Percentiles rank a stretch among this genome's conserved stretches.
Conservation (phyloP, 2,329 filamentous ascomycete species). For the Trichoderma sp. region DNA sequence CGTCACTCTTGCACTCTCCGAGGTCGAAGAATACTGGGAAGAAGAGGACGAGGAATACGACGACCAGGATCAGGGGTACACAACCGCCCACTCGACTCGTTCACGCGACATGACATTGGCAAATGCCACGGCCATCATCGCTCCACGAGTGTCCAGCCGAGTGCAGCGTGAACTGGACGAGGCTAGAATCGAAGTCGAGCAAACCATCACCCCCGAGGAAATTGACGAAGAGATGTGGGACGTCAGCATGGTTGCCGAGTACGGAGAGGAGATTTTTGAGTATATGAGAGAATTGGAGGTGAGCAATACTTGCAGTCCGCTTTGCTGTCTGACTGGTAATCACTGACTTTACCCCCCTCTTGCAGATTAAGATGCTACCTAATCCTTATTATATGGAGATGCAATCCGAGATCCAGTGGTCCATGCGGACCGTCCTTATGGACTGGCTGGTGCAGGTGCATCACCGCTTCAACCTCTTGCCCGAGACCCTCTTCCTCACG, state of each 20-base stretch:
- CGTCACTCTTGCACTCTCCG: slow-evolving; percentile 39
- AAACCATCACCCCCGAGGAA: slow-evolving; percentile 70
- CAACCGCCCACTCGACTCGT: slow-evolving; percentile 73
- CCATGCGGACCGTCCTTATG: slow-evolving; percentile 95
- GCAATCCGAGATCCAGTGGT: slow-evolving; percentile 98
- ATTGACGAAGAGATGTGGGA: slow-evolving; percentile 89
- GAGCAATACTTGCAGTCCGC: slow-evolving; percentile 35
- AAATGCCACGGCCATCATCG: slow-evolving; percentile 62
- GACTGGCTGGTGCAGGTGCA: slow-evolving; percentile 99
- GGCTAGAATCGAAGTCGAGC: slow-evolving; percentile 67
- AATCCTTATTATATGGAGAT: slow-evolving; percentile 95
- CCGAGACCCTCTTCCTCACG: slow-evolving; percentile 91
- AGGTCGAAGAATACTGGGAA: slow-evolving; percentile 73
- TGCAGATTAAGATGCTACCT: slow-evolving; percentile 75
- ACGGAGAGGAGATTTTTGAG: slow-evolving; percentile 90
- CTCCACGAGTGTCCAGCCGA: slow-evolving; percentile 70
- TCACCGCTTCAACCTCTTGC: slow-evolving; percentile 83
- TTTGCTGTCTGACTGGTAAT: background rate
- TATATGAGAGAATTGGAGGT: slow-evolving; percentile 93
- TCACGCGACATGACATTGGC: slow-evolving; percentile 65
- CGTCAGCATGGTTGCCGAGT: slow-evolving; percentile 96
- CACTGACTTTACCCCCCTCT: background rate
- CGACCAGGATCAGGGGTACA: slow-evolving; percentile 67
- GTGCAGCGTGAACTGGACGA: slow-evolving; percentile 71
- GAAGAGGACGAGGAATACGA: slow-evolving; percentile 72